phyloP scores from a whole-genome alignment of 2,329 filamentous ascomycete genomes.

The Trichoderma sp. region DNA sequence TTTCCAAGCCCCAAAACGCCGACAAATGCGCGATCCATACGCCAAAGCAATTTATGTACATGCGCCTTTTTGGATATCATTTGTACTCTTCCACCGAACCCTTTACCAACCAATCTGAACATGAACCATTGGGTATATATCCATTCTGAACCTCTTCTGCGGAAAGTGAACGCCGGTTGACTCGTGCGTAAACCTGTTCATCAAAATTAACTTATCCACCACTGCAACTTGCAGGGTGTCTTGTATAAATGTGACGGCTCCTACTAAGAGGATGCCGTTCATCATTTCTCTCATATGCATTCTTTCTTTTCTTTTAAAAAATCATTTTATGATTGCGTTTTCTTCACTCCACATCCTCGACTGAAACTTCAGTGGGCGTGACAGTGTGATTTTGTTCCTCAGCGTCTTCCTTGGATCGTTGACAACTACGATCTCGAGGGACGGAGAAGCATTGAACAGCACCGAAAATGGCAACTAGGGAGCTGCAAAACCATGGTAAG shows the following conservation, averaged over 20 bases:
- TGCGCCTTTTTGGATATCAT: neutral
- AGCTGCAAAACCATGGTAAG: constrained; percentile 63
- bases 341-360: constrained; percentile 27
- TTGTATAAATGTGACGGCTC: neutral
- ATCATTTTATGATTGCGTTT: constrained; percentile 8
- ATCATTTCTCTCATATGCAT: neutral
- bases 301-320: neutral
- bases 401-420: constrained; percentile 32
- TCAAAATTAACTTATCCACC: constrained; percentile 24
- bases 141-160: neutral
- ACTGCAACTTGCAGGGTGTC: constrained; percentile 17
- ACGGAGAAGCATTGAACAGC: constrained; percentile 61
- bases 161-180: neutral
- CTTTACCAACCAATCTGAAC: neutral
- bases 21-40: neutral
- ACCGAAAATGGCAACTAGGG: constrained; percentile 54
- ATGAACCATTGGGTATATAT: constrained; percentile 8
- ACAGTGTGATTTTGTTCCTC: constrained; percentile 22
- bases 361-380: constrained; percentile 34
- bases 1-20: constrained; percentile 19
- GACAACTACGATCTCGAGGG: constrained; percentile 32
- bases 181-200: constrained; percentile 23
- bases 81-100: neutral
- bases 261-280: constrained; percentile 7
- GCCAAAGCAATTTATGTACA: neutral